Conservation (phyloP, 495 filamentous ascomycete species). For the Bacidia rubella region DNA sequence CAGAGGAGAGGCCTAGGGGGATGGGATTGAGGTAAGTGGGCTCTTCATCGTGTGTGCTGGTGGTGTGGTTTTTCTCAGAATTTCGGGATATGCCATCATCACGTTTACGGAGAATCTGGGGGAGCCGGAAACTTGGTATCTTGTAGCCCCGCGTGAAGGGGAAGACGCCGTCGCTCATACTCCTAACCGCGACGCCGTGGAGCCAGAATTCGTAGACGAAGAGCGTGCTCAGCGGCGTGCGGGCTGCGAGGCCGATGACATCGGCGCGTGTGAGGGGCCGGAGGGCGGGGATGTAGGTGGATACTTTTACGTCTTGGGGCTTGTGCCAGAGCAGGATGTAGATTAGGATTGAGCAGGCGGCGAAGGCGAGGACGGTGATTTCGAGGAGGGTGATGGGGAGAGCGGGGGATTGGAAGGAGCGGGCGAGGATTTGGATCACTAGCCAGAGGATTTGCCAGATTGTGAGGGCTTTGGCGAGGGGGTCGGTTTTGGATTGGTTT, state of each 20-base stretch:
- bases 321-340: constrained; percentile 10
- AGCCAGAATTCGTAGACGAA: constrained; percentile 8
- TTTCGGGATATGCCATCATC: background rate
- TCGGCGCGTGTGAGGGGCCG: background rate
- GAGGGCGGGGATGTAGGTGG: constrained; percentile 6
- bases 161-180: constrained; percentile 5
- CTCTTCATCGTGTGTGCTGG: background rate
- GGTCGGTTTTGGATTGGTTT: constrained; percentile 15
- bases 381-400: constrained; percentile 6
- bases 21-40: constrained; percentile 2
- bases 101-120: too few species aligned
- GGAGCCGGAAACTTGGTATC: background rate
- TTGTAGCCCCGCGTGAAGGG: constrained; percentile 6
- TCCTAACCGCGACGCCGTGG: constrained; percentile 7
- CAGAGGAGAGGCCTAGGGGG: constrained; percentile 1
- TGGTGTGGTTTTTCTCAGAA: background rate
- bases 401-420: constrained; percentile 3
- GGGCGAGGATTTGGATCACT: constrained; percentile 17
- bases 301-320: constrained; percentile 11
- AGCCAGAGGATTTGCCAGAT: constrained; percentile 21
- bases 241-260: constrained; percentile 4
- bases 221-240: constrained; percentile 2
- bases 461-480: constrained; percentile 20
- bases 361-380: constrained; percentile 18
- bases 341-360: constrained; percentile 7